Evolutionary conservation across 306 rosid species (phyloP), one percentile per base, ranked within the genome.

Genomic region (Cicer yamashitae): DNA sequence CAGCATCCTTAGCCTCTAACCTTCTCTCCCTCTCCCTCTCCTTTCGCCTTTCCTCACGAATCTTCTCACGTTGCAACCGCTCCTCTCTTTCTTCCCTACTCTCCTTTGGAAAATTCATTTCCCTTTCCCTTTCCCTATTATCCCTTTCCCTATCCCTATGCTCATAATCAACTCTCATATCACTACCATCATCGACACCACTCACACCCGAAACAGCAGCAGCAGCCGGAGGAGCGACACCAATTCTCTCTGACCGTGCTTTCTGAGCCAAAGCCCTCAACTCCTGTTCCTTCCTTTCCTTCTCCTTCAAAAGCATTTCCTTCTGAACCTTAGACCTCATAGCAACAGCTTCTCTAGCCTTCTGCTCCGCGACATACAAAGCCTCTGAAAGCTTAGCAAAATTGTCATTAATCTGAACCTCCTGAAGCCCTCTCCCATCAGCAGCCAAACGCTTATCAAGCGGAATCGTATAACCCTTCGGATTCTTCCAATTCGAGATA

Each of bases 1-100:
- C 89, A 46, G 88, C 91, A 79, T 94, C 98, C 82, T 91, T 94
- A 11, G 91, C 94, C 52, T 94, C 98, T 82, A 94, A 82, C 74
- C 96, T 89, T 77, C 97, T 89, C 86, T 91, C 98, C 83, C 96
- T 89, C 81, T 93, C 97, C 85, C 98, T 88, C 84, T 91, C 98
- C 73, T 86, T 69, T 10, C 91, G 88, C 58, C 96, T 81, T 82
- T 94, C 98, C 79, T 91, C 96, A 0, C 98, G 94, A 71, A 94
- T 88, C 70, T 89, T 94, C 82, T 94, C 96, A 4, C 98, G 80
- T 60, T 82, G 87, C 79, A 86, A 1, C 78, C 88, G 75, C 65
- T 86, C 90, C 64, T 87, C 98, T 67, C 84, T 88, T 61, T 91
- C 96, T 70, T 90, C 97, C 76, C 93, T 86, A 0, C 84, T 68